phyloP scores from a whole-genome alignment of 2,329 filamentous ascomycete genomes.

The Stemphylium vesicarium region DNA sequence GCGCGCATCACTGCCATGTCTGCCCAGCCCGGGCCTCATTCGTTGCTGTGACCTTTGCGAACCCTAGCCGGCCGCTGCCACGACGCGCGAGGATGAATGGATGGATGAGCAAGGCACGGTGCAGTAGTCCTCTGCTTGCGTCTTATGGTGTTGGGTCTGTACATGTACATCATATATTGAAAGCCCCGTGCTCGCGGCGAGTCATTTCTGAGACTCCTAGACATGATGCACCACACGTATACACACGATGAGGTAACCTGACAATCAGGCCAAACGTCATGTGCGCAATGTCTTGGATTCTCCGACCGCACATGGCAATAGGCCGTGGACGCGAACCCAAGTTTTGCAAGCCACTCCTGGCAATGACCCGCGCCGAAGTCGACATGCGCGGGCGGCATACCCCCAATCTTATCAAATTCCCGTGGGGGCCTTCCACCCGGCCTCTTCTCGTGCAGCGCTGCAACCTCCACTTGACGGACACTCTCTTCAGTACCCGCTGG shows the following conservation, averaged over 20 bases:
- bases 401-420: conserved; percentile 23
- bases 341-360: conserved; percentile 5
- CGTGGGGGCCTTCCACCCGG: conserved; percentile 20
- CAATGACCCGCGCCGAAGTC: conserved; percentile 3
- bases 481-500: conserved; percentile 6
- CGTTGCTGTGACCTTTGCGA: too few species aligned
- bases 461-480: conserved; percentile 9
- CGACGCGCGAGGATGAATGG: neutral
- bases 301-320: conserved; percentile 8
- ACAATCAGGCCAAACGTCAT: conserved; percentile 4
- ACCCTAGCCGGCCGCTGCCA: too few species aligned
- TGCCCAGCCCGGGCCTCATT: too few species aligned
- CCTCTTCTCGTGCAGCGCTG: conserved; percentile 17
- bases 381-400: conserved; percentile 12
- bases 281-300: neutral
- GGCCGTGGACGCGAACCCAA: conserved; percentile 5
- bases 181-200: conserved; percentile 6
- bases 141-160: neutral
- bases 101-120: neutral
- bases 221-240: neutral
- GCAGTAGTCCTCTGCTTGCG: neutral
- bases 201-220: conserved; percentile 4
- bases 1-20: too few species aligned
- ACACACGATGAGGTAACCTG: neutral
- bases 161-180: neutral